Evolutionary conservation across 2,329 filamentous ascomycete species (phyloP), one percentile per base, ranked within the genome.

Genomic region (Alternaria angustiovoidea): DNA sequence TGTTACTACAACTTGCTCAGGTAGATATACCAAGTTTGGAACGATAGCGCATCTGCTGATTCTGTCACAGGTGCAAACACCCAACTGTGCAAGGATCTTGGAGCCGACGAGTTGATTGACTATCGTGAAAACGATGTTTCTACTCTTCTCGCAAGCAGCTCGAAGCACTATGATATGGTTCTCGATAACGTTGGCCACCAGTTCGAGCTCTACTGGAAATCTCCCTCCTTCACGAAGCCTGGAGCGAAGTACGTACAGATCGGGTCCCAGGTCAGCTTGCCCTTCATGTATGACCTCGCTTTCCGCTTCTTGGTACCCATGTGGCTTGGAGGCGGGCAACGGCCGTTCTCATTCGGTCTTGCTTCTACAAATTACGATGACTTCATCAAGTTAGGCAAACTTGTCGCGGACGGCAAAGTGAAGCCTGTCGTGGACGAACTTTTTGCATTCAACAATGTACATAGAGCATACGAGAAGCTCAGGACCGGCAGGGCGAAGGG

Each of bases 51-150:
- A 2, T 30, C n/a, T 32, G 9, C 32, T 52, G 11, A 32, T 46
- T 52, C 24, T 18, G 12, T n/a, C 7, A 78, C 74, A 6, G 74
- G 70, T 4, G 72, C 72, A 4, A 91, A 90, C 70, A 78, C 82
- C 0, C 81, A 84, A 49, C 71, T 89, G 4, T 87, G 86, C 68
- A 82, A 81, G 52, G 72, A 76, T 1, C 77, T 90, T 1, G 88
- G 88, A 0, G 88, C 88, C 7, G 86, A 89, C 65, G 83, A 87
- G 54, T 83, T 88, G 16, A 80, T 89, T 42, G 85, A 89, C 64
- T 89, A 90, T 68, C 82, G 81, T 8, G 72, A 75, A 1, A 68
- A 78, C 36, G 75, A 87, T 68, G 76, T 89, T 4, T 68, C 81
- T 5, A 75, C 78, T 32, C 72, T 68, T 4, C 72, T 89, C 12